Percentiles rank a stretch among this genome's conserved stretches.
phyloP scores from a whole-genome alignment of 495 filamentous ascomycete species.

The Neurospora pannonica region DNA sequence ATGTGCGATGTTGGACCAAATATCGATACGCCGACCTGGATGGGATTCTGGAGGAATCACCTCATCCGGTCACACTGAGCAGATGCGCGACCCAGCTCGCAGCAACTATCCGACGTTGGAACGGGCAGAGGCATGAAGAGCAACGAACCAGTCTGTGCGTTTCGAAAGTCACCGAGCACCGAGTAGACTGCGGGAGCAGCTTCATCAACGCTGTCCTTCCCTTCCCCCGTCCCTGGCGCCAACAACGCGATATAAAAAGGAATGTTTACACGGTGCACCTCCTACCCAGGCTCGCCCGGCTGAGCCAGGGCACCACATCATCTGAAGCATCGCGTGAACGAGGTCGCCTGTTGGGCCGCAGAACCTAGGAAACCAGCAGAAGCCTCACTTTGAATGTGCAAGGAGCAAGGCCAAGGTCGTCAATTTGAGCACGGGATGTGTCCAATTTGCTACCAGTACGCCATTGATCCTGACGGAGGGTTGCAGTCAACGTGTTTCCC shows the following conservation, averaged over 20 bases:
- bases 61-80: neutral
- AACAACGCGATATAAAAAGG: neutral
- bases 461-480: neutral
- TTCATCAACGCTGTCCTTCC: neutral
- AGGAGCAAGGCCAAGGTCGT: neutral
- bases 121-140: neutral
- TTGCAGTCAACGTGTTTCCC: neutral
- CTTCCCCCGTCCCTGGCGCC: neutral
- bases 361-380: constrained; percentile 6
- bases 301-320: neutral
- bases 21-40: neutral
- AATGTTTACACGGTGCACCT: neutral
- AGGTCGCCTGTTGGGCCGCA: constrained; percentile 22
- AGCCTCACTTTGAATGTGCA: constrained; percentile 5
- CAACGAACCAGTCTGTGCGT: neutral
- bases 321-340: neutral
- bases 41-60: neutral
- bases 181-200: neutral
- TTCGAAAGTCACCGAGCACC: neutral
- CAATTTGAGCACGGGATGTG: neutral
- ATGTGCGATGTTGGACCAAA: neutral
- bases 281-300: neutral
- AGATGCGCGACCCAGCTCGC: neutral
- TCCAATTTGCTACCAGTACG: neutral
- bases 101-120: neutral